A percentile compares a stretch with the other conserved stretches of the same genome.
Evolutionary conservation across 345 rosid genomes (phyloP).

Genomic region (Dovyalis caffra): DNA sequence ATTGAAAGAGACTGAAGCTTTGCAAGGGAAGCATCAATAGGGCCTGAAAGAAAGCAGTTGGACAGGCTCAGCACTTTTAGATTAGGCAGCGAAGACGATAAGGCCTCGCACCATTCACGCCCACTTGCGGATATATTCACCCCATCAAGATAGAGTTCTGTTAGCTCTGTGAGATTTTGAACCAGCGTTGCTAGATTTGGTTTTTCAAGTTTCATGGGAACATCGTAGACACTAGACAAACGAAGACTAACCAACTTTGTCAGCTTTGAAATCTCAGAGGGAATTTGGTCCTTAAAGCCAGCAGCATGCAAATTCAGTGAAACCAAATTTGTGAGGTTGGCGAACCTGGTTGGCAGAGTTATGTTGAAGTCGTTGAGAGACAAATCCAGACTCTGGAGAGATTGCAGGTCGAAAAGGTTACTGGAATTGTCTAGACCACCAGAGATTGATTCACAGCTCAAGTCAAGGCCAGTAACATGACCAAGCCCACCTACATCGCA

Average conservation of each 20-base stretch:
- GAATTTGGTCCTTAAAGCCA: conserved; percentile 42
- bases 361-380: conserved; percentile 33
- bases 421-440: conserved; percentile 35
- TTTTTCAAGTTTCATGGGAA: conserved; percentile 25
- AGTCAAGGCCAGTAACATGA: conserved; percentile 38
- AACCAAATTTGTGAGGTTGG: conserved; percentile 27
- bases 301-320: conserved; percentile 41
- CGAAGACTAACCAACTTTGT: conserved; percentile 41
- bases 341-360: conserved; percentile 25
- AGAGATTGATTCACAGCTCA: conserved; percentile 32
- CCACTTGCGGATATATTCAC: conserved; percentile 28
- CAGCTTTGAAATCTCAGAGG: conserved; percentile 34
- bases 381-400: conserved; percentile 42
- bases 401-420: conserved; percentile 34
- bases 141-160: conserved; percentile 36
- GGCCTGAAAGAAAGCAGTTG: conserved; percentile 35
- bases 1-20: conserved; percentile 10
- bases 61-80: conserved; percentile 42
- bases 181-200: conserved; percentile 31
- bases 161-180: conserved; percentile 19
- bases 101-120: conserved; percentile 28
- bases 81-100: conserved; percentile 31
- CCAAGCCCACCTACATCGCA: conserved; percentile 38
- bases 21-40: conserved; percentile 23
- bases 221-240: conserved; percentile 14